phyloP scores from a whole-genome alignment of 139 green algal genomes.

The Coccomyxa sp. region DNA sequence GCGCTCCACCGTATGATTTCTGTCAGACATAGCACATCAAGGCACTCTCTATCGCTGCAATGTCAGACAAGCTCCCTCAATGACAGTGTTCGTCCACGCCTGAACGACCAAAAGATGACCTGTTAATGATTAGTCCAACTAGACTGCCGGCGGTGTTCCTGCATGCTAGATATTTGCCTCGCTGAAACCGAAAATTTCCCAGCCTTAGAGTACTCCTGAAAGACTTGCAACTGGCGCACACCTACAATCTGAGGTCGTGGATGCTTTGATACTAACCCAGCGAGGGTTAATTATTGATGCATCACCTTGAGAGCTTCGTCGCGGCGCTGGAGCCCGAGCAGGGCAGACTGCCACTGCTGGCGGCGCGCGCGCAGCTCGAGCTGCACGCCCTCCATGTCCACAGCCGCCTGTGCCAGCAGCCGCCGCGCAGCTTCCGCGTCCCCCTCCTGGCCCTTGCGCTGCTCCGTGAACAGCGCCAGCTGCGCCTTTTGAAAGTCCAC shows the following conservation, averaged over 20 bases:
- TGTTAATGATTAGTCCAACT: not conserved
- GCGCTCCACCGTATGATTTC: too few relatives aligned
- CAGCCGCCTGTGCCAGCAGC: conserved; percentile 48
- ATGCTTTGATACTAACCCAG: not conserved
- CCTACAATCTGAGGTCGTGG: too few relatives aligned
- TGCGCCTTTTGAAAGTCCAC: conserved; percentile 70
- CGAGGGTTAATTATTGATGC: not conserved
- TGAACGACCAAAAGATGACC: too few relatives aligned
- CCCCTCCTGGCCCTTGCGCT: conserved; percentile 55
- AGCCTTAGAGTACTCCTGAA: not conserved
- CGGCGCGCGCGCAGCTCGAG: conserved; percentile 90
- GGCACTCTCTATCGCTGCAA: too few relatives aligned
- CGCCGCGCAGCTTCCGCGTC: conserved; percentile 66
- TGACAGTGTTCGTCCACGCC: too few relatives aligned
- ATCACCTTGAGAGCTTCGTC: conserved; percentile 63
- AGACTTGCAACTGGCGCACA: not conserved
- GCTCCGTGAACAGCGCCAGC: conserved; percentile 64
- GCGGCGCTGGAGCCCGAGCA: conserved; percentile 68
- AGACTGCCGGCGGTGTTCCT: not conserved
- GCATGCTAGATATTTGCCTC: not conserved
- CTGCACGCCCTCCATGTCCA: conserved; percentile 82
- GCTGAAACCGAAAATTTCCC: not conserved
- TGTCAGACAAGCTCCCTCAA: too few relatives aligned
- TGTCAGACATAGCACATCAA: too few relatives aligned
- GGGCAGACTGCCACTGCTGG: conserved; percentile 72